Conservation (phyloP, 352 stramenopile species). For the Blastocystis sp. region DNA sequence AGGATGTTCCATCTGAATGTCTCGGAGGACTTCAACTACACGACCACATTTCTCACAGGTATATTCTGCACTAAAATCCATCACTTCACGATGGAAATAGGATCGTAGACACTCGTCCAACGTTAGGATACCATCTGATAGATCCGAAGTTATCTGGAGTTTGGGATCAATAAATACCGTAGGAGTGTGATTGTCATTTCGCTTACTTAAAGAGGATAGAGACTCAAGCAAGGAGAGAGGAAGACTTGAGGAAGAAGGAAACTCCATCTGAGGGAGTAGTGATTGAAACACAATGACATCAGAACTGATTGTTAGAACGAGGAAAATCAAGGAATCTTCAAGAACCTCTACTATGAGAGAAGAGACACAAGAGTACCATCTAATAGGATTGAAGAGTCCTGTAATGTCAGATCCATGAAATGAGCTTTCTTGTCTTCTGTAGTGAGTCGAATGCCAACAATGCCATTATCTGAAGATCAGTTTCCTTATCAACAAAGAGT, state of each 20-base stretch:
- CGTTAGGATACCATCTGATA: background rate
- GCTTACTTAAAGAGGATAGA: background rate
- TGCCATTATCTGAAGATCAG: background rate
- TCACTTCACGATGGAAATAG: constrained; percentile 20
- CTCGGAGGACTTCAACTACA: constrained; percentile 27
- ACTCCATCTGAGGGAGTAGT: background rate
- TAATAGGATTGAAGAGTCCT: background rate
- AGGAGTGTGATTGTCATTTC: background rate
- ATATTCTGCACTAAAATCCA: constrained; percentile 32
- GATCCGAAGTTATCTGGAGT: background rate
- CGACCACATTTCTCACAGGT: background rate
- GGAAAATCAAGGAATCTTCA: background rate
- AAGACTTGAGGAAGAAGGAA: background rate
- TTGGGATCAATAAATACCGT: constrained; percentile 13
- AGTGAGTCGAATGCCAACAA: background rate
- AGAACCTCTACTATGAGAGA: background rate
- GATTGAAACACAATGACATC: background rate
- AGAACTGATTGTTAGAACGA: background rate
- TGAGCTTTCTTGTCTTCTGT: background rate
- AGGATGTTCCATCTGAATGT: constrained; percentile 16
- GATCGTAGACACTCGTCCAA: background rate
- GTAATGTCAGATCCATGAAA: background rate
- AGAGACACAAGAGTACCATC: background rate
- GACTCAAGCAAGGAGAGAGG: background rate
- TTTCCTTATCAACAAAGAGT: background rate